Evolutionary conservation across 2,329 filamentous ascomycete genomes (phyloP).

Genomic region (Beauveria rudraprayagi): DNA sequence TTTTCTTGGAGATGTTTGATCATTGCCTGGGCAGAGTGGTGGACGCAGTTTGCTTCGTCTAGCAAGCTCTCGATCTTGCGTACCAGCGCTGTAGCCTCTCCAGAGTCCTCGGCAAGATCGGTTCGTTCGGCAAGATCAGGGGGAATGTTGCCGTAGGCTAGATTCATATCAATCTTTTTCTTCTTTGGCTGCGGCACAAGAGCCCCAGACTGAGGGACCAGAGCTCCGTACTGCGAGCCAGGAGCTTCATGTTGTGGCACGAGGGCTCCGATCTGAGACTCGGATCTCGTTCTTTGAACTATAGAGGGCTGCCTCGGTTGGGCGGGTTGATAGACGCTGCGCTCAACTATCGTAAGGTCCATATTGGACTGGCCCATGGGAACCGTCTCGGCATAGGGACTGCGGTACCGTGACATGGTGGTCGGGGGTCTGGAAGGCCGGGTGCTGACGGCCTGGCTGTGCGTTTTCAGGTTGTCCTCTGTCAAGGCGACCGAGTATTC

Average conservation of each 20-base stretch:
- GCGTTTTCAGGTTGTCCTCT: conserved; percentile 42
- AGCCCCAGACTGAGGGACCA: background rate
- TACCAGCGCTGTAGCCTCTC: conserved; percentile 50
- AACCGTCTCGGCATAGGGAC: conserved; percentile 26
- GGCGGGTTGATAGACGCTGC: conserved; percentile 15
- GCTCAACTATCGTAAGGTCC: conserved; percentile 20
- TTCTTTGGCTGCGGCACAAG: conserved; percentile 21
- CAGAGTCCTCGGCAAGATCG: conserved; percentile 41
- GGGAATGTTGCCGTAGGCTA: conserved; percentile 81
- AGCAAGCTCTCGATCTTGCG: conserved; percentile 67
- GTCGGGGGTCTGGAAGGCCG: conserved; percentile 37
- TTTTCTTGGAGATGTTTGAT: conserved; percentile 64
- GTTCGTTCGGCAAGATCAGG: conserved; percentile 51
- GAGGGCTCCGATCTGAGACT: conserved; percentile 22
- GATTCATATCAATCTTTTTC: conserved; percentile 73
- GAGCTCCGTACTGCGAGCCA: conserved; percentile 16
- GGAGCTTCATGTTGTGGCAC: background rate
- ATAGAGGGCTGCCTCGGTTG: conserved; percentile 18
- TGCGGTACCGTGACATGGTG: conserved; percentile 34
- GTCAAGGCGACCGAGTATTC: conserved; percentile 30
- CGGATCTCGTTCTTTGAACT: conserved; percentile 30
- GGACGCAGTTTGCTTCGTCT: conserved; percentile 80
- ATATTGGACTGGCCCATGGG: conserved; percentile 32
- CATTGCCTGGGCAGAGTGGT: conserved; percentile 73
- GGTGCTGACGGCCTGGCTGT: conserved; percentile 44